Conservation (phyloP, 2,329 filamentous ascomycete species). For the Fonsecaea erecta region DNA sequence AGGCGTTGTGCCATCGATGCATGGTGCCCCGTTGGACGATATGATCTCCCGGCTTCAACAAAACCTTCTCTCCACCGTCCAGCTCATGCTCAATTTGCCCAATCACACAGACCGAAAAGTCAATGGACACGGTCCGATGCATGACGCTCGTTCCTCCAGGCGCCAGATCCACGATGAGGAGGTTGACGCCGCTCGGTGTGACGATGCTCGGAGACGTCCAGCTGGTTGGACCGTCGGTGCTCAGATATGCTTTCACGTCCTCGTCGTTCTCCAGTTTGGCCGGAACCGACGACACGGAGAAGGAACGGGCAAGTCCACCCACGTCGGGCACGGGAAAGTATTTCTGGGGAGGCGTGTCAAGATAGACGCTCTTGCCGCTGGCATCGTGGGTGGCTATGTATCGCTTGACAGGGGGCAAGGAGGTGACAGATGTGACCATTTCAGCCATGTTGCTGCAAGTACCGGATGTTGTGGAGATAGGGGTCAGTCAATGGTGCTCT, state of each 20-base stretch:
- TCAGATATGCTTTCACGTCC: slow-evolving; percentile 32
- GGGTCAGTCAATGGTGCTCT: not conserved
- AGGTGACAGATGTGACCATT: slow-evolving; percentile 16
- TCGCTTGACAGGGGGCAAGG: slow-evolving; percentile 24
- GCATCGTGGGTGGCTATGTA: slow-evolving; percentile 30
- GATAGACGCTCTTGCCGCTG: slow-evolving; percentile 29
- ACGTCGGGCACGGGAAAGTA: slow-evolving; percentile 15
- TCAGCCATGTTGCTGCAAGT: slow-evolving; percentile 6
- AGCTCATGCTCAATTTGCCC: slow-evolving; percentile 35
- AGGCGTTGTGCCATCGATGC: slow-evolving; percentile 34
- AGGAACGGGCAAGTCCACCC: slow-evolving; percentile 30
- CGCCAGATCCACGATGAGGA: slow-evolving; percentile 30
- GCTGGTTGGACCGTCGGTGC: slow-evolving; percentile 24
- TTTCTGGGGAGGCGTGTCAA: slow-evolving; percentile 24
- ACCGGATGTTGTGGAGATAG: not conserved
- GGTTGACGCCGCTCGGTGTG: slow-evolving; percentile 28
- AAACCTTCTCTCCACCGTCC: slow-evolving; percentile 32
- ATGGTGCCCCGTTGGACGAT: slow-evolving; percentile 36
- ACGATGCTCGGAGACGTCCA: slow-evolving; percentile 29
- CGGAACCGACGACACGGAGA: slow-evolving; percentile 28
- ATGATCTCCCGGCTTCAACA: slow-evolving; percentile 34
- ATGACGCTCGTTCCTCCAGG: slow-evolving; percentile 29
- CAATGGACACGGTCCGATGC: slow-evolving; percentile 34
- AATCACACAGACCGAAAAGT: slow-evolving; percentile 31
- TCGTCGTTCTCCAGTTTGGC: slow-evolving; percentile 28